Evolutionary conservation across 805 yeast species (phyloP).

Genomic region (Yamadazyma tumulicola): DNA sequence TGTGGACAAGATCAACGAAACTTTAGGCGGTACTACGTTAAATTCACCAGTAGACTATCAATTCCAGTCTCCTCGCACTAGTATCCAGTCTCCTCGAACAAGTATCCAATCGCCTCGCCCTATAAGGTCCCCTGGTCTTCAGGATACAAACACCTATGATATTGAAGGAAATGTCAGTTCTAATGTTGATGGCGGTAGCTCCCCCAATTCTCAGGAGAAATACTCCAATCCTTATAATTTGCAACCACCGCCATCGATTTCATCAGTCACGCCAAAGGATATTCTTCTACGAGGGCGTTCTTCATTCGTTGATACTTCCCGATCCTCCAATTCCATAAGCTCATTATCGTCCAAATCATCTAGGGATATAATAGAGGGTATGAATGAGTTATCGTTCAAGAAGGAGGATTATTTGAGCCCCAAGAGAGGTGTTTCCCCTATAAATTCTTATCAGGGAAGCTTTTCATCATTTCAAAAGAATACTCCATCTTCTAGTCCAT

Average conservation of each 20-base stretch:
- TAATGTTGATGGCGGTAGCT: not conserved
- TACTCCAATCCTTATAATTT: conserved; percentile 5
- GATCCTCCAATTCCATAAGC: conserved; percentile 12
- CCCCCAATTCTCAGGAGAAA: not conserved
- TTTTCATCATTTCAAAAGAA: conserved; percentile 63
- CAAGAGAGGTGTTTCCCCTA: conserved; percentile 55
- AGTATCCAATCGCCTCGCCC: conserved; percentile 36
- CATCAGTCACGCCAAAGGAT: conserved; percentile 48
- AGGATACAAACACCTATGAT: not conserved
- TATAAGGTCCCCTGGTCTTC: conserved; percentile 13
- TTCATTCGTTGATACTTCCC: conserved; percentile 9
- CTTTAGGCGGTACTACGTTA: conserved; percentile 1
- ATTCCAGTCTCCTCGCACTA: not conserved
- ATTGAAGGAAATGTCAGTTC: not conserved
- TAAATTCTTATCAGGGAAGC: conserved; percentile 30
- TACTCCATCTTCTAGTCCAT: conserved; percentile 27
- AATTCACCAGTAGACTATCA: conserved; percentile 9
- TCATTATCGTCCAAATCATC: conserved; percentile 18
- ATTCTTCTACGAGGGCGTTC: conserved; percentile 25
- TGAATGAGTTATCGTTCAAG: conserved; percentile 26
- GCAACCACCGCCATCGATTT: conserved; percentile 12
- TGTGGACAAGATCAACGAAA: conserved; percentile 48
- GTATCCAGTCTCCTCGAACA: not conserved
- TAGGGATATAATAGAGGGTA: conserved; percentile 20
- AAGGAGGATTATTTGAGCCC: conserved; percentile 43